Evolutionary conservation across 148 eudicot genomes (phyloP).

Genomic region (Silene uniflora): DNA sequence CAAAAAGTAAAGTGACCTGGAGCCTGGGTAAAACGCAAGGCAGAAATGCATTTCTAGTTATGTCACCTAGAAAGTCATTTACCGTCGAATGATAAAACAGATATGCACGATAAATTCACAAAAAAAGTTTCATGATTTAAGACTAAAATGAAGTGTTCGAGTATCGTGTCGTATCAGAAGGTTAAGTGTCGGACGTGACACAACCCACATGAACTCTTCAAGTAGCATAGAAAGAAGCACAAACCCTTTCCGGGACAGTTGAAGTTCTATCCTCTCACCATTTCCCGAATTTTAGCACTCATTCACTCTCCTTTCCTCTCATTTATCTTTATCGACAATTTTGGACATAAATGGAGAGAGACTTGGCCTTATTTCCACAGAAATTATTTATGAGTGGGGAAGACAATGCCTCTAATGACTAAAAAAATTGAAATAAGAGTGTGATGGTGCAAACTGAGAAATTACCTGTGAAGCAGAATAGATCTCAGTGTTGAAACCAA

Average conservation of each 20-base stretch:
- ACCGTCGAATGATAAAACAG: not conserved
- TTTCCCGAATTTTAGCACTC: not conserved
- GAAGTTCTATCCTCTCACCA: not conserved
- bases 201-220: no score
- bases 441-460: conserved; percentile 12
- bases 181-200: no score
- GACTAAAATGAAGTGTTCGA: no score
- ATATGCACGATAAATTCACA: not conserved
- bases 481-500: conserved; percentile 86
- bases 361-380: not conserved
- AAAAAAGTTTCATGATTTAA: not conserved
- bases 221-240: not conserved
- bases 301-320: not conserved
- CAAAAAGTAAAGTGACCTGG: not conserved
- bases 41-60: not conserved
- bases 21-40: not conserved
- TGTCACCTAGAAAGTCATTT: not conserved
- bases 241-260: not conserved
- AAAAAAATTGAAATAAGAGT: not conserved
- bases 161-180: no score
- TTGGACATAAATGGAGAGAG: not conserved
- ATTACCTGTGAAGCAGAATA: conserved; percentile 80
- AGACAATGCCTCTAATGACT: not conserved
- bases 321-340: not conserved
- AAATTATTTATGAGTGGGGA: not conserved